phyloP scores from a whole-genome alignment of 306 rosid genomes.

The Glycine latifolia region DNA sequence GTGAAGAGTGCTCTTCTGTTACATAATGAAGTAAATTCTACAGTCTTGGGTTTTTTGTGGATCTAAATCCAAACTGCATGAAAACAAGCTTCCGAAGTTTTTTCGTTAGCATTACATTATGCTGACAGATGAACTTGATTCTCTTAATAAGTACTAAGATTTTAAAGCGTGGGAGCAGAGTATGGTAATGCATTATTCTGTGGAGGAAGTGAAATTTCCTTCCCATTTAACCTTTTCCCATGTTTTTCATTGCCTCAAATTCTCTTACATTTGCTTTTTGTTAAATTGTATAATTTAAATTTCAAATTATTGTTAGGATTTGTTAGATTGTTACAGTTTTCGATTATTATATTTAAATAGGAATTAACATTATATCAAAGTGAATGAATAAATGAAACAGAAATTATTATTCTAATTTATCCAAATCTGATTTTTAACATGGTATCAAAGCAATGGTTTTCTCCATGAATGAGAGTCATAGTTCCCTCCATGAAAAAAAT shows the following conservation, averaged over 20 bases:
- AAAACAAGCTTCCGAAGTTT: neutral
- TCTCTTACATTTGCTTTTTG: slow-evolving; percentile 19
- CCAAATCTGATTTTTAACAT: too few species aligned
- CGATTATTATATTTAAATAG: too few species aligned
- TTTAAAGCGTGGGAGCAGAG: neutral
- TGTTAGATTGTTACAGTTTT: too few species aligned
- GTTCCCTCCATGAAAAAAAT: too few species aligned
- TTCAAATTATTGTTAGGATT: too few species aligned
- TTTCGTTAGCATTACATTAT: slow-evolving; percentile 9
- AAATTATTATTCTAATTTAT: too few species aligned
- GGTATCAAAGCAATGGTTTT: too few species aligned
- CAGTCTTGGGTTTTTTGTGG: neutral
- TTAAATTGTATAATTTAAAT: too few species aligned
- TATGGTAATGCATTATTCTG: slow-evolving; percentile 13
- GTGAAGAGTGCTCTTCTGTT: neutral
- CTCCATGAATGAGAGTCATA: too few species aligned
- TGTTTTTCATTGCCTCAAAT: slow-evolving; percentile 9
- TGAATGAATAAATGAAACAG: too few species aligned
- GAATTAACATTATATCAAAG: too few species aligned
- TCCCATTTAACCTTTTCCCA: neutral
- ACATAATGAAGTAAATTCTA: neutral
- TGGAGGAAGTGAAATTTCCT: neutral
- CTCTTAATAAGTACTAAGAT: neutral
- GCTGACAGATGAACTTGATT: slow-evolving; percentile 16
- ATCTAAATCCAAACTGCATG: neutral